Percentiles rank a stretch among this genome's conserved stretches.
Evolutionary conservation across 2,329 filamentous ascomycete genomes (phyloP).

Genomic region (Exophiala viscosa): DNA sequence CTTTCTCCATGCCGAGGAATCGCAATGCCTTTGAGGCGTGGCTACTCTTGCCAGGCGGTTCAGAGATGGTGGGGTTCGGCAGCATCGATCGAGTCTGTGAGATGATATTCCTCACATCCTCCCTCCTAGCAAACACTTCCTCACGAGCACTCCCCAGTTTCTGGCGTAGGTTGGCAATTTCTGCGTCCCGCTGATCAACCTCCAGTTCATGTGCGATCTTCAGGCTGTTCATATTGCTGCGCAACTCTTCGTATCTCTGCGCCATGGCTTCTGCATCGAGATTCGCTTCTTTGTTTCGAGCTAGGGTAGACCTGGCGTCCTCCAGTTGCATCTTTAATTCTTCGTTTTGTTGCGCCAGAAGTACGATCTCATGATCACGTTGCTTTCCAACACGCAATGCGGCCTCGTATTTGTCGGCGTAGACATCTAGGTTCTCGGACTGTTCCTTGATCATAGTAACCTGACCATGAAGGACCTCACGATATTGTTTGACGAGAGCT

Average conservation of each 20-base stretch:
- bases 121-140: slow-evolving; percentile 20
- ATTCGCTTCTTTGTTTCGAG: neutral
- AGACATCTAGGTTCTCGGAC: slow-evolving; percentile 9
- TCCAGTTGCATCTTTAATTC: slow-evolving; percentile 9
- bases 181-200: slow-evolving; percentile 18
- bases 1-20: slow-evolving; percentile 23
- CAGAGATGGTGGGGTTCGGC: neutral
- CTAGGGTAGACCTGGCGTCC: slow-evolving; percentile 4
- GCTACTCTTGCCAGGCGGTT: slow-evolving; percentile 9
- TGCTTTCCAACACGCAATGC: slow-evolving; percentile 10
- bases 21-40: slow-evolving; percentile 19
- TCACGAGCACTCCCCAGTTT: slow-evolving; percentile 23
- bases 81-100: slow-evolving; percentile 14
- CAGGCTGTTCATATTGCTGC: slow-evolving; percentile 15
- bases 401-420: slow-evolving; percentile 11
- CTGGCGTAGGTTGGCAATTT: slow-evolving; percentile 18
- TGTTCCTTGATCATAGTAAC: slow-evolving; percentile 17
- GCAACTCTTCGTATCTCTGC: slow-evolving; percentile 19
- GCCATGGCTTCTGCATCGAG: slow-evolving; percentile 6
- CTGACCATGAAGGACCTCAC: slow-evolving; percentile 14
- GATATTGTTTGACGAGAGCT: slow-evolving; percentile 12
- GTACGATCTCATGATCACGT: slow-evolving; percentile 20
- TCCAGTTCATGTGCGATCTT: slow-evolving; percentile 19
- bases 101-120: slow-evolving; percentile 21
- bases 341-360: slow-evolving; percentile 16